These are phyloP conservation scores for Penicillium antarcticum DNA, from an alignment of 495 filamentous ascomycete genomes.

Conservation along the genomic window DNA sequence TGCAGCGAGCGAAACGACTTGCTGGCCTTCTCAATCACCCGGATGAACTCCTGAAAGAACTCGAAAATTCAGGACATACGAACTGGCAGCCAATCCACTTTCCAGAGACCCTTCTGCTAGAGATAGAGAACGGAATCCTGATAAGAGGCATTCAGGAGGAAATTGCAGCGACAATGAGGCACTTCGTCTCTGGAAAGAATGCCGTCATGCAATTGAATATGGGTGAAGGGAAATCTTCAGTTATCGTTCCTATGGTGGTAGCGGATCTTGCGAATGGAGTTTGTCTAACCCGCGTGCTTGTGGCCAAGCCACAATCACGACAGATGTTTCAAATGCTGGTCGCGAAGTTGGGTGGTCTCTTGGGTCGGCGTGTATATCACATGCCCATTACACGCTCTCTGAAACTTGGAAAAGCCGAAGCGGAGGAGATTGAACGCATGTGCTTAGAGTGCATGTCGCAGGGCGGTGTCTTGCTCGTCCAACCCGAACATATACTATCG, in stretches of 20 bases:
- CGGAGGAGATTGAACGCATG: conserved; percentile 10
- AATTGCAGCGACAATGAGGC: conserved; percentile 57
- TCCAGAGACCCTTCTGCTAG: conserved; percentile 61
- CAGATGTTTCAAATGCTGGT: background rate
- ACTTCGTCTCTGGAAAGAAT: conserved; percentile 17
- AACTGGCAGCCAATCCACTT: conserved; percentile 50
- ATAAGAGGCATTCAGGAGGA: conserved; percentile 59
- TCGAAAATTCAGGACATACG: conserved; percentile 50
- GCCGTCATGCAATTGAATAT: conserved; percentile 4
- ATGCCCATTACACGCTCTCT: conserved; percentile 60
- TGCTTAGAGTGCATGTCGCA: conserved; percentile 41
- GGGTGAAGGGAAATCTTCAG: conserved; percentile 5
- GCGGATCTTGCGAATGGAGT: background rate
- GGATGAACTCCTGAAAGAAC: conserved; percentile 48
- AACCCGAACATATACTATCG: conserved; percentile 70
- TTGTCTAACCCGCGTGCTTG: background rate
- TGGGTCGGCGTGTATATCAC: conserved; percentile 48
- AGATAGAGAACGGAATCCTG: conserved; percentile 61
- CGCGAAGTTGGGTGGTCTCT: background rate
- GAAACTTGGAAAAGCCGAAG: conserved; percentile 27
- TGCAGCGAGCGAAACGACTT: conserved; percentile 42
- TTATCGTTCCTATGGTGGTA: background rate
- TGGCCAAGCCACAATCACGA: background rate
- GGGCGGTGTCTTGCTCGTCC: conserved; percentile 57
- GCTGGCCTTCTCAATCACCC: background rate